phyloP scores from a whole-genome alignment of 805 yeast species.

The Myxozyma melibiosi region DNA sequence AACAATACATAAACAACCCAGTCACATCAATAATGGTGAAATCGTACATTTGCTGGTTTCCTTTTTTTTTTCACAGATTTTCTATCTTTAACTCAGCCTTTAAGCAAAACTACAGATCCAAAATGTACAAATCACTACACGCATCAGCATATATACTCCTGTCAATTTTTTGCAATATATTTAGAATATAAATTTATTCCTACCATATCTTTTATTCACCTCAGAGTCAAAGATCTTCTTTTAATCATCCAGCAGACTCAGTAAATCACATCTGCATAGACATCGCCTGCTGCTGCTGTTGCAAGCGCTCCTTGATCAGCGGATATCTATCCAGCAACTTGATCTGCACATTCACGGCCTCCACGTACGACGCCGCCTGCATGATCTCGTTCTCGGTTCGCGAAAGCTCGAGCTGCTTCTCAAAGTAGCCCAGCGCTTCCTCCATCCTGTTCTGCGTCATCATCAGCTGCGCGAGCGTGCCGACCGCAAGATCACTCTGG shows the following conservation, averaged over 20 bases:
- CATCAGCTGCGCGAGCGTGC: slow-evolving; percentile 88
- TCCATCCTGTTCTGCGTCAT: slow-evolving; percentile 80
- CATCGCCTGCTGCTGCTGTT: slow-evolving; percentile 9
- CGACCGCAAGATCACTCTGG: slow-evolving; percentile 82
- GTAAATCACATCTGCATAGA: slow-evolving; percentile 2
- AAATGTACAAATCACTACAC: background rate
- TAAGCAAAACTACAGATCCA: background rate
- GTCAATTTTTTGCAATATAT: background rate
- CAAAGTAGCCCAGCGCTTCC: slow-evolving; percentile 79
- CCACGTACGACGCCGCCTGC: slow-evolving; percentile 17
- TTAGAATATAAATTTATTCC: too few species aligned
- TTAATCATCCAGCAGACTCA: too few species aligned
- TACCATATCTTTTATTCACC: too few species aligned
- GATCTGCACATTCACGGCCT: slow-evolving; percentile 46
- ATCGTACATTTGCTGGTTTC: background rate
- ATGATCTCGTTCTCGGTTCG: slow-evolving; percentile 54
- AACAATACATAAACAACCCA: background rate
- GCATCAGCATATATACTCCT: background rate
- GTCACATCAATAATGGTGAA: background rate
- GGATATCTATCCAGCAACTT: slow-evolving; percentile 50
- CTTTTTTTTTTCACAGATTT: too few species aligned
- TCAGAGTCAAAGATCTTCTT: too few species aligned
- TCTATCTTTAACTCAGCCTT: background rate
- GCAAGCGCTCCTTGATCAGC: slow-evolving; percentile 32
- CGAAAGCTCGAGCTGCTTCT: slow-evolving; percentile 77